Percentiles rank a stretch among this genome's conserved stretches.
Evolutionary conservation across 2,329 filamentous ascomycete species (phyloP).

Genomic region (Trichoderma semiorbis): DNA sequence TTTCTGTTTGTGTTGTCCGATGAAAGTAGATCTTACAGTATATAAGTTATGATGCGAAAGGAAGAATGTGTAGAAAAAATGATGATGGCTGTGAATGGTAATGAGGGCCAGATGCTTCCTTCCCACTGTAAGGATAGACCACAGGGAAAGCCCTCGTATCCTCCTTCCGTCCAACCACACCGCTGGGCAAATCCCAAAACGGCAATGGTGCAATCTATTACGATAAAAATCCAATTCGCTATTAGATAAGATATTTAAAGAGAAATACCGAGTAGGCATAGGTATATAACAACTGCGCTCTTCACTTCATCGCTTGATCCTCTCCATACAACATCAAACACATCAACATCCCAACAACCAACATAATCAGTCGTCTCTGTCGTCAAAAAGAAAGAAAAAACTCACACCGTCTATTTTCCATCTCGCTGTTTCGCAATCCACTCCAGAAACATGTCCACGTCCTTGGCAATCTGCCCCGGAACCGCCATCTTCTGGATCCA

Average conservation of each 20-base stretch:
- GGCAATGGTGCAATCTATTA: neutral
- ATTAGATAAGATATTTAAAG: neutral
- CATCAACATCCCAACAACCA: neutral
- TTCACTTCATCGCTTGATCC: neutral
- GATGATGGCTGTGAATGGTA: neutral
- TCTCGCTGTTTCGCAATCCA: constrained; percentile 54
- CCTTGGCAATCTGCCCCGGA: constrained; percentile 62
- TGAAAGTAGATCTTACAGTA: neutral
- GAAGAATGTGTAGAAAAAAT: neutral
- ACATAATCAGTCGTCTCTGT: neutral
- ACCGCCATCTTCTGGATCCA: constrained; percentile 63
- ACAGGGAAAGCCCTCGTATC: neutral
- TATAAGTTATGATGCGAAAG: no score
- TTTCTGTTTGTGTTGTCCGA: neutral
- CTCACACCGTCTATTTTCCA: constrained; percentile 18
- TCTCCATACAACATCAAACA: neutral
- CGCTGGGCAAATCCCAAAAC: neutral
- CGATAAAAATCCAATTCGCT: neutral
- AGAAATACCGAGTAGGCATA: neutral
- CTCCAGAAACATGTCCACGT: constrained; percentile 64
- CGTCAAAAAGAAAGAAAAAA: neutral
- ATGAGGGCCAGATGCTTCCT: neutral
- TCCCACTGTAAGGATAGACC: neutral
- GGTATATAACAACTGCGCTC: neutral
- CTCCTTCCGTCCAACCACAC: neutral